Evolutionary conservation across 1,139 yeast species (phyloP), one percentile per base, ranked within the genome.

Genomic region (Kazachstania sp.): DNA sequence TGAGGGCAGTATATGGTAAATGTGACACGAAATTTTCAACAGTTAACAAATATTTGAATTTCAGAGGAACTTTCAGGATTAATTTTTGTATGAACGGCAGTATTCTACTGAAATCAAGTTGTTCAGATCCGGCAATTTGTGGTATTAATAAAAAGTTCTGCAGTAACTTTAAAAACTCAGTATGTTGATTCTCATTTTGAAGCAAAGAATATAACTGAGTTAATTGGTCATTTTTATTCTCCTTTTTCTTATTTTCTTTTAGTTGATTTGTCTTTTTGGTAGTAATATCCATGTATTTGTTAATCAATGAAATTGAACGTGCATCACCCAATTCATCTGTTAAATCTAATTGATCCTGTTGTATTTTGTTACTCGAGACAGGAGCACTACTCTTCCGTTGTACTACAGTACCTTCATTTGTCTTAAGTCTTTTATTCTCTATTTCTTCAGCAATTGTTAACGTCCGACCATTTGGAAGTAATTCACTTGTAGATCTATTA

Each of bases 11-110:
- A 9, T 61, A 37, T 3, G 67, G 66, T 15, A 67, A 8, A 16
- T 29, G 19, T 5, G 18, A 9, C 4, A 39, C 35, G 11, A 39
- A 39, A 7, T 16, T 20, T 23, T 20, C 23, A 18, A 56, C 45
- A 1, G 53, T 34, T 34, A 67, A 45, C 2, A 68, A 43, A 3
- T 64, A 62, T 41, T 61, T 64, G 39, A 68, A 53, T 4, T 61
- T 53, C n/a, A 49, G 38, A 3, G 71, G 64, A 45, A 55, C 56
- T 30, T 56, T 51, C 1, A 63, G 51, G 42, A 64, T 54, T n/a
- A 63, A 39, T 26, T 54, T 50, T 28, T 47, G 50, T 30, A 66
- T 45, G 1, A 47, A 16, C 0, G 52, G 39, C 30, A 43, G 20
- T 6, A 56, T 32, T n/a, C 45, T 47, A 5, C 45, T 43, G 23